Evolutionary conservation across 441 rosid genomes (phyloP), one percentile per base, ranked within the genome.

Genomic region (Gossypium schwendimanii): DNA sequence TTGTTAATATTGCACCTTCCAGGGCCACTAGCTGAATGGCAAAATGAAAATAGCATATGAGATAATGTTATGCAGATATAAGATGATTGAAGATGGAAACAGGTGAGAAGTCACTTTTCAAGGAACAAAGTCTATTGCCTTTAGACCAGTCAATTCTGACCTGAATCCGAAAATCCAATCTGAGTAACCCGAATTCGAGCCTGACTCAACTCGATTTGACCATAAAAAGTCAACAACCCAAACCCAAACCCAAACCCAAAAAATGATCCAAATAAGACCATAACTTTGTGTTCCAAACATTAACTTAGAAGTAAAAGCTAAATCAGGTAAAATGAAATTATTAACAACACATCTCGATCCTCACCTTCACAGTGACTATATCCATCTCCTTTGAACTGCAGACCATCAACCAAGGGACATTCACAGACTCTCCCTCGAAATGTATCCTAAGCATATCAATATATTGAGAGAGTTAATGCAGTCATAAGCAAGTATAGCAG

Each of bases 351-450:
- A 28, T 52, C 75, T 80, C 69, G 0, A 60, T 60, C 20, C 64
- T n/a, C 64, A 93, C 99, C 94, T 91, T 93, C 97, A 84, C 99
- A 95, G 70, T 86, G 87, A 83, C 82, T 91, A 80, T 95, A 95
- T 74, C 98, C 99, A 79, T 95, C 99, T 85, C 99, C 99, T 81
- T 85, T 95, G 76, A 95, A 95, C 81, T 87, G 91, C 78, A 91
- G 93, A 52, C 97, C 99, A 87, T 93, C 90, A 65, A 95, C 91
- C 58, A 84, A 58, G 63, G 99, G 99, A 66, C 99, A 95, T 72
- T 89, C 97, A 36, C 99, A 95, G 67, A 93, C 94, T 77, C 91
- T 90, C 74, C 99, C 99, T 73, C 99, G 97, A 75, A 95, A 95
- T 14, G 99, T 95, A 84, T 95, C 99, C 99, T 95, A 81, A 60